Conservation (phyloP, 1,284 basidiomycete species). For the Ustilago xerochloae region DNA sequence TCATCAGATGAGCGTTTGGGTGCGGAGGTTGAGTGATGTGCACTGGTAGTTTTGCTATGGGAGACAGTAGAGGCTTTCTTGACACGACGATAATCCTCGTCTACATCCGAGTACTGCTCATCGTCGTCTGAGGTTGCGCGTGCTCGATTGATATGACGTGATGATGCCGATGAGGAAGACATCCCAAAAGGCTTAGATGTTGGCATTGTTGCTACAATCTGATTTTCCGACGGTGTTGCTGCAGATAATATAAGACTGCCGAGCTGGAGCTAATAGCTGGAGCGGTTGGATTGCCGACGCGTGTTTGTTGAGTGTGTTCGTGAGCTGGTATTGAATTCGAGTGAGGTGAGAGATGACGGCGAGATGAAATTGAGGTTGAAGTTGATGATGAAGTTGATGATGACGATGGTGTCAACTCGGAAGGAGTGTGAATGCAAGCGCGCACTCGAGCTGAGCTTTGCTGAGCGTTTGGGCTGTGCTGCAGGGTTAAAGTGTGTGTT, state of each 20-base stretch:
- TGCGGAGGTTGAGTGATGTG: slow-evolving; percentile 6
- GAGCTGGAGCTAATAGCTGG: too few species aligned
- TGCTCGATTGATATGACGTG: slow-evolving; percentile 22
- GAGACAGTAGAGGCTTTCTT: slow-evolving; percentile 19
- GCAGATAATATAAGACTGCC: too few species aligned
- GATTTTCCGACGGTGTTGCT: neutral
- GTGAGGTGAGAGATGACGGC: too few species aligned
- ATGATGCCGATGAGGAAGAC: slow-evolving; percentile 37
- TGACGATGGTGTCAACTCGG: too few species aligned
- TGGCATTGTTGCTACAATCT: slow-evolving; percentile 18
- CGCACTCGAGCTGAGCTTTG: too few species aligned
- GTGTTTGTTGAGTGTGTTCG: too few species aligned
- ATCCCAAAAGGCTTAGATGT: slow-evolving; percentile 31
- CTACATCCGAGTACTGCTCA: slow-evolving; percentile 21
- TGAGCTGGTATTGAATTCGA: too few species aligned
- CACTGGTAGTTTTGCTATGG: slow-evolving; percentile 3
- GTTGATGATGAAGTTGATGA: too few species aligned
- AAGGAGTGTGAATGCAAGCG: too few species aligned
- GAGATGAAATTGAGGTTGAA: too few species aligned
- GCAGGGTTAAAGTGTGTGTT: neutral
- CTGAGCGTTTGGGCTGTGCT: too few species aligned
- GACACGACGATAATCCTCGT: slow-evolving; percentile 21
- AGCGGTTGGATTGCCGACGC: too few species aligned
- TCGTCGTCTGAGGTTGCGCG: slow-evolving; percentile 30
- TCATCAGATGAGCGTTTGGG: slow-evolving; percentile 19